phyloP scores from a whole-genome alignment of 495 filamentous ascomycete species.

The Aspergillus funiculosus region DNA sequence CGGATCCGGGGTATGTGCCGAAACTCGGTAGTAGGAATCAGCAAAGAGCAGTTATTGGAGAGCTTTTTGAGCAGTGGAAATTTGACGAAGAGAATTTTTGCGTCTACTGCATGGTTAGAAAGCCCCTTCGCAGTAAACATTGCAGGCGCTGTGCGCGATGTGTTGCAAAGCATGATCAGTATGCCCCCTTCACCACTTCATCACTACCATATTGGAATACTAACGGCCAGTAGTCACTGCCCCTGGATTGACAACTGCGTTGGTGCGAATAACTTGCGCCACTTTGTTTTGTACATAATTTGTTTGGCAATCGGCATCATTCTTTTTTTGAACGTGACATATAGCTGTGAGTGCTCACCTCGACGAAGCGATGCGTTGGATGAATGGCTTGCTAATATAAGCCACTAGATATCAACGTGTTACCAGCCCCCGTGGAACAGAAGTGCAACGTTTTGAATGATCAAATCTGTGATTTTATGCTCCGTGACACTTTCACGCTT shows the following conservation, averaged over 20 bases:
- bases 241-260: slow-evolving; percentile 98
- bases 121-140: slow-evolving; percentile 89
- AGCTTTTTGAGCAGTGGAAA: slow-evolving; percentile 74
- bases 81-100: slow-evolving; percentile 95
- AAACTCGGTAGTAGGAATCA: slow-evolving; percentile 81
- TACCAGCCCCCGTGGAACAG: slow-evolving; percentile 40
- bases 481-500: slow-evolving; percentile 78
- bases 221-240: slow-evolving; percentile 71
- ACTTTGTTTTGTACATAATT: slow-evolving; percentile 86
- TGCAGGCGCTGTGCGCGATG: slow-evolving; percentile 86
- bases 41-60: slow-evolving; percentile 80
- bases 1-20: slow-evolving; percentile 91
- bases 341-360: slow-evolving; percentile 46
- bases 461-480: slow-evolving; percentile 63
- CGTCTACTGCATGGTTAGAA: slow-evolving; percentile 85
- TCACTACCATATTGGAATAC: background rate
- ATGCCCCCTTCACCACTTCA: slow-evolving; percentile 29
- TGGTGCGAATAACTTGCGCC: slow-evolving; percentile 87
- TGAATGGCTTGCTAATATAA: slow-evolving; percentile 17
- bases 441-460: slow-evolving; percentile 74
- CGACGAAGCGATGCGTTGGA: background rate
- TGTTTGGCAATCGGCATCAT: slow-evolving; percentile 70
- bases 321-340: slow-evolving; percentile 48
- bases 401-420: slow-evolving; percentile 48
- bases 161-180: slow-evolving; percentile 97